phyloP scores from a whole-genome alignment of 75 land plant species.

The Larix kaempferi region DNA sequence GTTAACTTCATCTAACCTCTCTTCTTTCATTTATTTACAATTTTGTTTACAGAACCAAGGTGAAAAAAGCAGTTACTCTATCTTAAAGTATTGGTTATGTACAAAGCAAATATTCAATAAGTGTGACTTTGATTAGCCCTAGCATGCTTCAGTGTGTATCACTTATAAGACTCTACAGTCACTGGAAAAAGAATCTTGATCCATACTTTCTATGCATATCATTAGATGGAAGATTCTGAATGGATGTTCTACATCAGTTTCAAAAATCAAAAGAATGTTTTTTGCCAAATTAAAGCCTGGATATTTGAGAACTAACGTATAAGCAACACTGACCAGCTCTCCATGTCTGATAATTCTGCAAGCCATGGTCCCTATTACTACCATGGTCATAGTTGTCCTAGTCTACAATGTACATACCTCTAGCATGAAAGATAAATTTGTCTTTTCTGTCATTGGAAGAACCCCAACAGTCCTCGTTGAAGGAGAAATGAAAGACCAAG shows the following conservation, averaged over 20 bases:
- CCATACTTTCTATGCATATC: background rate
- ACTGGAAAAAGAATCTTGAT: no score
- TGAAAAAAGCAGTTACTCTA: no score
- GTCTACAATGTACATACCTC: slow-evolving; percentile 37
- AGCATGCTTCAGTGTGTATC: no score
- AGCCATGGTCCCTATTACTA: background rate
- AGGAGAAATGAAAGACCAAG: slow-evolving; percentile 81
- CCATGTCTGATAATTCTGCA: background rate
- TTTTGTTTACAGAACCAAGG: no score
- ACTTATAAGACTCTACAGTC: no score
- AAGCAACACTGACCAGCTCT: background rate
- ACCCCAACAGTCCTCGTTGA: slow-evolving; percentile 18
- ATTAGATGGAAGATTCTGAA: background rate
- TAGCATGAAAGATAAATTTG: slow-evolving; percentile 64
- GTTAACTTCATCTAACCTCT: background rate
- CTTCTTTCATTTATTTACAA: background rate
- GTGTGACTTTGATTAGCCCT: no score
- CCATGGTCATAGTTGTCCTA: background rate
- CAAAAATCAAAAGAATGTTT: background rate
- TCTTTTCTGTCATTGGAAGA: slow-evolving; percentile 27
- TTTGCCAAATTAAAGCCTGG: background rate
- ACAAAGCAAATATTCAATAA: no score
- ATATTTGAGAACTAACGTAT: background rate
- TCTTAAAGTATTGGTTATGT: no score
- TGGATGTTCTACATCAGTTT: background rate